Evolutionary conservation across 495 filamentous ascomycete genomes (phyloP), one percentile per base, ranked within the genome.

Genomic region (Collariella sp.): DNA sequence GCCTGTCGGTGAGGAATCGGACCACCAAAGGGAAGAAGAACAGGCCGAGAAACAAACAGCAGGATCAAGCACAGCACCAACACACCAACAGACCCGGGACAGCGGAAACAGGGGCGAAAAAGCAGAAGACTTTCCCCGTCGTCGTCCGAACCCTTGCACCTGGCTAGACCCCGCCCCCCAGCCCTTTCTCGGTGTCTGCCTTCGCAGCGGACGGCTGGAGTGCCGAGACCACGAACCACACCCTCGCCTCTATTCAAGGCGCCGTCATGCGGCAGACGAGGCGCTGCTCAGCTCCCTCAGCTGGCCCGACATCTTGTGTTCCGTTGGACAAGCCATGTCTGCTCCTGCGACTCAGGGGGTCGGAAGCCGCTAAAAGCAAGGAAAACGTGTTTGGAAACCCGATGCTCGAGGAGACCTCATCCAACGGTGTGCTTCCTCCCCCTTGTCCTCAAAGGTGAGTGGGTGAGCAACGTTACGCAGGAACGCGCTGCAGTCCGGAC

Each of bases 41-140:
- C 0, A 16, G 41, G 44, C n/a, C 40, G 41, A 53, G 31, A 45
- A 52, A 46, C 41, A 46, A 53, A 45, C 41, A 29, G 44, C 19
- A 9, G 18, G 3, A 35, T n/a, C 23, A 15, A 31, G 12, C 34
- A 13, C 22, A n/a, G n/a, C n/a, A n/a, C n/a, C 22, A 29, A 31
- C 20, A 41, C 22, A 41, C 35, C n/a, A n/a, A 31, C 26, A 31
- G 26, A 9, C 9, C 26, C 26, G 26, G 26, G 4, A n/a, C n/a
- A n/a, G n/a, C n/a, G n/a, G n/a, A 4, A 31, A 4, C 26, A 31
- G 9, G 26, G 26, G 26, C 26, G 26, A 31, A 31, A 40, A 7
- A 40, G 38, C 38, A 40, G 38, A 18, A 1, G 38, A 40, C 15
- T 1, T 18, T 7, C 15, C 11, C 10, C 35, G 15, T 38, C 35